Base-by-base conservation (phyloP, 1,139 yeast genomes). In the Saccharomycopsis hybrid region DNA sequence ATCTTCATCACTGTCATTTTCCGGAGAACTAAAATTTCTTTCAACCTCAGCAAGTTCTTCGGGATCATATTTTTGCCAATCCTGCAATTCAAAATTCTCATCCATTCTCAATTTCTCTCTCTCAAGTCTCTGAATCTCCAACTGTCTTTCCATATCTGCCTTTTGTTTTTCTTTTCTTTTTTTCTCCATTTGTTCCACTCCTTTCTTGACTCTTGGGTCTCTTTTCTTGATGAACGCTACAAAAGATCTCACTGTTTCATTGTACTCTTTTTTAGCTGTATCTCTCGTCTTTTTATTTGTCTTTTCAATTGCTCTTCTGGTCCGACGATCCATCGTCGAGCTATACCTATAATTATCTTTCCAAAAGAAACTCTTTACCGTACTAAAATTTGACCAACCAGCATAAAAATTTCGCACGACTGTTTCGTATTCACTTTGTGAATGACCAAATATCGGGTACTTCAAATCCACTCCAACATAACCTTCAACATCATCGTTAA, bases 221-320 rank as follows among this genome's bases (percentile, higher is more conserved):
- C 90, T 70, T 60, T 85, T 85, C 63, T 82, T 83, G 46, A 92
- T 73, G 54, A 84, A 84, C 9, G 73, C 65, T 1, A 88, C 92
- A 61, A 80, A 82, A 54, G 77, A 76, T 52, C 90, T 74, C 0
- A 92, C 85, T 0, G 90, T 76, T 55, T 88, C 95, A 61, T 87
- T 90, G 62, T 82, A 92, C 59, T 89, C 96, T 58, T 82, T 82
- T 56, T 82, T 75, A 0, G 95, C 95, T 2, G 72, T 69, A 55
- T 86, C 96, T 57, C 97, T 72, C 1, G 80, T 68, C 65, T 86
- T 87, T 61, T 87, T 90, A 65, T 92, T 92, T 58, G 89, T 90
- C 58, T 82, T 84, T 62, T 90, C 96, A 84, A 92, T 87, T 43
- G 88, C 78, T 56, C 97, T 72, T 57, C 95, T 73, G 0, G 96